Conservation (phyloP, 2,329 filamentous ascomycete species). For the Cytospora leucostoma region DNA sequence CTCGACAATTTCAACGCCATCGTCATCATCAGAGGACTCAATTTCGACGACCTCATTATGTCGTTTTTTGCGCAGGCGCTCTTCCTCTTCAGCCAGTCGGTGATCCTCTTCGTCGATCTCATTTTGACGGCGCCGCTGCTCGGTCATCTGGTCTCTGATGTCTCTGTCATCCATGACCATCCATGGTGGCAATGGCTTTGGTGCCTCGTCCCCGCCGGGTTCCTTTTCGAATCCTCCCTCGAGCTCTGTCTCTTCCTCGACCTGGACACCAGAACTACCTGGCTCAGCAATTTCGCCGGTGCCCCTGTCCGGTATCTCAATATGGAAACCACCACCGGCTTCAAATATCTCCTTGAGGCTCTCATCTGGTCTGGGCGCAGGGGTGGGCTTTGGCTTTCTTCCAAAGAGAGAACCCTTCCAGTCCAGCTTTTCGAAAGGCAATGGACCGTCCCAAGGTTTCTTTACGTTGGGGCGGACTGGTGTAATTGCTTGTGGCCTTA, state of each 20-base stretch:
- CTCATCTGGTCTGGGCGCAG: constrained; percentile 25
- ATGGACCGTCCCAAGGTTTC: constrained; percentile 71
- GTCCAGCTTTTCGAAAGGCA: constrained; percentile 88
- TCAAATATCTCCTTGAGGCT: constrained; percentile 29
- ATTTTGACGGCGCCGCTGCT: constrained; percentile 57
- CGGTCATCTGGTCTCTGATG: constrained; percentile 63
- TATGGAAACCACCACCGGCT: constrained; percentile 42
- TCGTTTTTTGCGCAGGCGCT: constrained; percentile 46
- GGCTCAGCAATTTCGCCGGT: constrained; percentile 30
- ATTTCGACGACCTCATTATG: constrained; percentile 61
- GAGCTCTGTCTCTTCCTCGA: constrained; percentile 44
- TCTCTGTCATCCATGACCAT: constrained; percentile 65
- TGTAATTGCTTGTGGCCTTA: constrained; percentile 35
- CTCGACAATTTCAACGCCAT: constrained; percentile 60
- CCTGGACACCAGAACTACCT: constrained; percentile 28
- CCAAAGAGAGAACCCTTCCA: constrained; percentile 63
- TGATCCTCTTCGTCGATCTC: constrained; percentile 67
- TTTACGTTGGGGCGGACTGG: constrained; percentile 54
- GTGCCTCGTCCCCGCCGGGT: constrained; percentile 42
- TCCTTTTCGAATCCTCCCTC: constrained; percentile 68
- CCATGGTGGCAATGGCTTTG: constrained; percentile 75
- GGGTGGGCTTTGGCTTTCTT: constrained; percentile 39
- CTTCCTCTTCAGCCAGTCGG: constrained; percentile 57
- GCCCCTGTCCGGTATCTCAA: constrained; percentile 28
- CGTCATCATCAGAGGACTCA: constrained; percentile 61